Evolutionary conservation across 2,329 filamentous ascomycete genomes (phyloP), one percentile per base, ranked within the genome.

Genomic region (Dryadomyces quercus-mongolicae): DNA sequence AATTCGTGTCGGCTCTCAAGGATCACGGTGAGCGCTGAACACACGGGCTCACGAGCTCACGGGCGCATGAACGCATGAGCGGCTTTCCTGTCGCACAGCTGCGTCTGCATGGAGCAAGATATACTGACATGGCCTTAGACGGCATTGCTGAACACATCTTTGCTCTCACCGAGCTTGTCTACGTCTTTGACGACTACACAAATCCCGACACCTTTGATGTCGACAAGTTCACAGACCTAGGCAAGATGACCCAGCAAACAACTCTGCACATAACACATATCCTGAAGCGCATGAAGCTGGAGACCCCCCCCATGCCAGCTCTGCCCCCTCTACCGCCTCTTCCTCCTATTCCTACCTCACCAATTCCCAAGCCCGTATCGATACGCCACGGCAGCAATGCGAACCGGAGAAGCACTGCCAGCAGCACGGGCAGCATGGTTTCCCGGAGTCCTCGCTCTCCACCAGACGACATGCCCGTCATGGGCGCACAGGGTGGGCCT

Each of bases 151-250:
- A 69, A 47, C 73, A 71, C 55, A 70, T 76, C 48, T 66, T 68
- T 18, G 68, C 74, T 54, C 66, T 81, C 44, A 74, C 70, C 55
- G 71, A 75, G 49, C 60, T 78, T 22, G 64, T 80, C 7, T 81
- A 76, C 71, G 77, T 76, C 52, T 80, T 81, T 59, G 78, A 81
- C 54, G 77, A 81, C 53, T 78, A 69, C 58, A 64, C 74, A 57
- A 73, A 77, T 51, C 60, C 66, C 15, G 72, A 76, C 38, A 68
- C 68, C 22, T 81, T 80, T 57, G 74, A 80, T n/a, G 63, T 67
- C 25, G 68, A 68, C 18, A 76, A 74, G 57, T 81, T 74, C 53
- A 63, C 67, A 18, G 70, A 75, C 58, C 66, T 80, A 4, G 73
- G 75, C 60, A 69, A 69, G 42, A 60, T 71, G 5, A 75, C 74